Base-by-base conservation (phyloP, 108 stramenopile genomes). In the Cyclotella atomus region DNA sequence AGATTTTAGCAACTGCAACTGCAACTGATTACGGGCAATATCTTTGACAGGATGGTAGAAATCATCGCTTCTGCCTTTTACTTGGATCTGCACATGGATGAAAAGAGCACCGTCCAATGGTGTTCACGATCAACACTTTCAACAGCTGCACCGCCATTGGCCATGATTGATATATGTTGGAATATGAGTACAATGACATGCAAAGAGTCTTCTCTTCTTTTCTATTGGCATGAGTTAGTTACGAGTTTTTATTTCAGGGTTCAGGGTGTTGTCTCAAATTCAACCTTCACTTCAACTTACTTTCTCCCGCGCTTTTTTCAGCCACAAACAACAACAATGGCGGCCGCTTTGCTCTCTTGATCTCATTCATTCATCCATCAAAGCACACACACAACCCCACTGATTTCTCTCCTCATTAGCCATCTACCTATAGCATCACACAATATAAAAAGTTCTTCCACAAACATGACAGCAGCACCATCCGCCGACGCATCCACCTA, bases 401-500 rank as follows among this genome's bases (percentile, higher is more conserved):
- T n/a, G n/a, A n/a, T n/a, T n/a, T n/a, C n/a, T n/a, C n/a, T n/a
- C n/a, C n/a, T n/a, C n/a, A n/a, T n/a, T n/a, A n/a, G n/a, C n/a
- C n/a, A n/a, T n/a, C n/a, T n/a, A n/a, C n/a, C n/a, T n/a, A n/a
- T n/a, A n/a, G n/a, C n/a, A n/a, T n/a, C n/a, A n/a, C n/a, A n/a
- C n/a, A n/a, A n/a, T n/a, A n/a, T n/a, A n/a, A n/a, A n/a, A n/a
- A n/a, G n/a, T n/a, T n/a, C n/a, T n/a, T n/a, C n/a, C n/a, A n/a
- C n/a, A n/a, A n/a, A n/a, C n/a, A n/a, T n/a, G n/a, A n/a, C n/a
- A n/a, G n/a, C n/a, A n/a, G n/a, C n/a, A n/a, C n/a, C 73, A 10
- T 41, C 75, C 56, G 44, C 69, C 70, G 77, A 78, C 70, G 77
- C 77, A 69, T 60, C 77, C 10, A 65, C 77, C 15, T 78, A 78